Base-by-base conservation (phyloP, 257 asterid genomes). In the Cruciata laevipes region DNA sequence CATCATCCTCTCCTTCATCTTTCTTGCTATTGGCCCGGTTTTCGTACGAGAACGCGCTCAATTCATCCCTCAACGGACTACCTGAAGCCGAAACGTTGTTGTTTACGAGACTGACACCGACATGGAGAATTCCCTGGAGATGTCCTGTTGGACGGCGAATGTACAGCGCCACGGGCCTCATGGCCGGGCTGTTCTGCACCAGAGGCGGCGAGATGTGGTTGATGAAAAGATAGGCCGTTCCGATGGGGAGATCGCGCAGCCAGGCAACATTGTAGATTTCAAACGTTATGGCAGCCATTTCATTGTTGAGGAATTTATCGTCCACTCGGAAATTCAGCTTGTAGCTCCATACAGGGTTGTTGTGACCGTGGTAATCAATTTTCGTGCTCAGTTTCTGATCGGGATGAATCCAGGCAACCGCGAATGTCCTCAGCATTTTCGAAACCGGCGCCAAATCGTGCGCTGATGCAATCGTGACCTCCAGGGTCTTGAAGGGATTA, bases 201-300 rank as follows among this genome's bases (percentile, higher is more conserved):
- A 80, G 73, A 23, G 88, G 86, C 1, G 88, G 92, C 1, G 84
- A 82, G 40, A 92, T 63, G 21, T 63, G 77, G 68, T 70, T 74
- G 77, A 92, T 55, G 65, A 61, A 49, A 61, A 92, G 82, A 12
- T 73, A 81, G 3, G 96, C 67, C 8, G 93, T 87, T 65, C 98
- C 98, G 9, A 92, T 80, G 10, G 97, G 98, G 24, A 86, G 85
- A 70, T 89, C 96, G 0, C 98, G 87, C 35, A 92, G 71, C 96
- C 97, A 87, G 0, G 96, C 91, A 14, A 89, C 86, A 17, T 89
- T 92, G 62, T 78, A 92, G 79, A 92, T 87, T 73, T 86, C 97
- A 18, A 92, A 74, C 1, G 78, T 83, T 21, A 92, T 38, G 2
- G 71, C 69, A 0, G 96, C 62, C 0, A 83, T 44, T 61, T 82